Percentiles rank a stretch among this genome's conserved stretches.
These are phyloP conservation scores for Asterionellopsis glacialis DNA, from an alignment of 108 stramenopile genomes.

Conservation along the genomic window DNA sequence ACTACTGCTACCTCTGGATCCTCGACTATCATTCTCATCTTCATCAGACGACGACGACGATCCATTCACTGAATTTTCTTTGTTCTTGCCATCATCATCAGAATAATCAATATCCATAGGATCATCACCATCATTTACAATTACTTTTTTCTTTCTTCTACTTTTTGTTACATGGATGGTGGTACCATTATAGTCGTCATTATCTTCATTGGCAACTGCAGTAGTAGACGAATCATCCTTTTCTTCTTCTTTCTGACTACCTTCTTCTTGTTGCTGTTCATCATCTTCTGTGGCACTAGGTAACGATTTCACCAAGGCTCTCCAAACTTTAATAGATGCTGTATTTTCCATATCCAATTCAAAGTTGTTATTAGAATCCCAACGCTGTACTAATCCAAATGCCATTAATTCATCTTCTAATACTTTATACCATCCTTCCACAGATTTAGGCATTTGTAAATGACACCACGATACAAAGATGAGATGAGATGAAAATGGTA, in stretches of 20 bases:
- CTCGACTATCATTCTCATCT: too few species aligned
- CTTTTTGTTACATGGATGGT: too few species aligned
- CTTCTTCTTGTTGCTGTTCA: too few species aligned
- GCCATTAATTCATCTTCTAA: constrained; percentile 55
- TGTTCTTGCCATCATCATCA: too few species aligned
- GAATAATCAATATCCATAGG: background rate
- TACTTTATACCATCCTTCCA: constrained; percentile 32
- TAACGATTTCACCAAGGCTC: background rate
- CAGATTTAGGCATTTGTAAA: constrained; percentile 45
- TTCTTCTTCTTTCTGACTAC: too few species aligned
- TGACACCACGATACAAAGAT: constrained; percentile 64
- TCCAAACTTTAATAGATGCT: background rate
- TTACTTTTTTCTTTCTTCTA: too few species aligned
- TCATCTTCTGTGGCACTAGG: background rate
- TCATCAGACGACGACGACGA: too few species aligned
- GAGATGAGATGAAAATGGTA: constrained; percentile 70
- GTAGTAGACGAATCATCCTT: background rate
- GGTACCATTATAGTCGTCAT: too few species aligned
- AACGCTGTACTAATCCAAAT: constrained; percentile 45
- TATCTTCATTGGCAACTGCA: background rate
- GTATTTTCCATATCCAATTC: background rate
- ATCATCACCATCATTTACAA: background rate
- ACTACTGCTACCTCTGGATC: too few species aligned
- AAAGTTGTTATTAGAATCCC: background rate
- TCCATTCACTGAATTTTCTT: too few species aligned